phyloP scores from a whole-genome alignment of 148 eudicot genomes.

The Cornus controversa region DNA sequence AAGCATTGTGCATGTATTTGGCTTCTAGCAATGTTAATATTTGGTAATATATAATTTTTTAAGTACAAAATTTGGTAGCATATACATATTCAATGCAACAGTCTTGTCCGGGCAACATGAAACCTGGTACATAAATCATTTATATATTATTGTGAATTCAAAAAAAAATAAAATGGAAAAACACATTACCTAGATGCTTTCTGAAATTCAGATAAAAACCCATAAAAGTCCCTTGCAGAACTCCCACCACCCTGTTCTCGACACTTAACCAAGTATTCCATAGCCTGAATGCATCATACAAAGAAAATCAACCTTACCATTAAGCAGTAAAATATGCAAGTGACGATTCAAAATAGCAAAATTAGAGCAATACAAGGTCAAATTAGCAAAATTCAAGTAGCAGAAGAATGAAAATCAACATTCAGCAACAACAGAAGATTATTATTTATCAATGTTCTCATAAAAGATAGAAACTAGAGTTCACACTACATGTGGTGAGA shows the following conservation, averaged over 20 bases:
- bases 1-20: background rate
- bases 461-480: no score
- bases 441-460: no score
- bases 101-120: background rate
- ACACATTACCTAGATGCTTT: conserved; percentile 75
- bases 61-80: background rate
- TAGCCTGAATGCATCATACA: conserved; percentile 50
- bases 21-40: background rate
- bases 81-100: background rate
- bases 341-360: background rate
- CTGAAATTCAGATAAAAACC: conserved; percentile 76
- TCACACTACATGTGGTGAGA: no score
- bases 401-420: no score
- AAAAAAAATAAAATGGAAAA: background rate
- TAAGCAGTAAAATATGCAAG: background rate
- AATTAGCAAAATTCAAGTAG: no score
- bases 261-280: conserved; percentile 76
- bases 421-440: no score
- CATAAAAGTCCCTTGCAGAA: conserved; percentile 59
- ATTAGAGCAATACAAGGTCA: background rate
- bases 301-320: background rate
- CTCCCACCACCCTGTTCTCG: conserved; percentile 65
- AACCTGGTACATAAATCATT: background rate
- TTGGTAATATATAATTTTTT: no score
- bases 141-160: background rate